These are phyloP conservation scores for Trichoderma sp. DNA, from an alignment of 2,329 filamentous ascomycete genomes.

Conservation along the genomic window DNA sequence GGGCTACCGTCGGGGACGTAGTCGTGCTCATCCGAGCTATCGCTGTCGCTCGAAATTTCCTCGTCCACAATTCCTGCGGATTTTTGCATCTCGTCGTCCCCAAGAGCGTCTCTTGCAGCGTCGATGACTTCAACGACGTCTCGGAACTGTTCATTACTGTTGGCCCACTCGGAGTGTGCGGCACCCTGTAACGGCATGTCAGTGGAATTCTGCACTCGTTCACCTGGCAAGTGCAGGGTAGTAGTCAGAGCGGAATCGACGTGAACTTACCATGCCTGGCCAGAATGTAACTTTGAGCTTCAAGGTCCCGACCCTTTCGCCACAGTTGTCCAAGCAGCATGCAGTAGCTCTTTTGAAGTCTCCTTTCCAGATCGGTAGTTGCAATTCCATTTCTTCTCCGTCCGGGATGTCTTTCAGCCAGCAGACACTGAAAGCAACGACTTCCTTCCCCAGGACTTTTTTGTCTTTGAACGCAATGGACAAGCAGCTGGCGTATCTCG, in stretches of 20 bases:
- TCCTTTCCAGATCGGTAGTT: conserved; percentile 67
- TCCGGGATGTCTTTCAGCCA: conserved; percentile 73
- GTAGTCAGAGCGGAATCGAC: not conserved
- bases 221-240: conserved; percentile 5
- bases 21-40: conserved; percentile 38
- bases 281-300: conserved; percentile 45
- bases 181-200: conserved; percentile 35
- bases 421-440: conserved; percentile 61
- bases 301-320: conserved; percentile 51
- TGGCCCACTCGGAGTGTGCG: conserved; percentile 44
- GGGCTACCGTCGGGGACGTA: conserved; percentile 44
- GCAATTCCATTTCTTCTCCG: conserved; percentile 62
- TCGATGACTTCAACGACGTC: conserved; percentile 53
- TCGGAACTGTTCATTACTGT: conserved; percentile 40
- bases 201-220: not conserved
- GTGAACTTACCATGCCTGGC: conserved; percentile 41
- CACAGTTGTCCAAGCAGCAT: conserved; percentile 48
- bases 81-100: conserved; percentile 39
- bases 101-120: conserved; percentile 42
- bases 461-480: conserved; percentile 58
- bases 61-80: conserved; percentile 43
- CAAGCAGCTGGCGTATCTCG: conserved; percentile 57
- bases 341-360: conserved; percentile 52
- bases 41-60: conserved; percentile 37
- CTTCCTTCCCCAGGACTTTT: conserved; percentile 35